Base-by-base conservation (phyloP, 768 basidiomycete species). In the Auricularia sp. region DNA sequence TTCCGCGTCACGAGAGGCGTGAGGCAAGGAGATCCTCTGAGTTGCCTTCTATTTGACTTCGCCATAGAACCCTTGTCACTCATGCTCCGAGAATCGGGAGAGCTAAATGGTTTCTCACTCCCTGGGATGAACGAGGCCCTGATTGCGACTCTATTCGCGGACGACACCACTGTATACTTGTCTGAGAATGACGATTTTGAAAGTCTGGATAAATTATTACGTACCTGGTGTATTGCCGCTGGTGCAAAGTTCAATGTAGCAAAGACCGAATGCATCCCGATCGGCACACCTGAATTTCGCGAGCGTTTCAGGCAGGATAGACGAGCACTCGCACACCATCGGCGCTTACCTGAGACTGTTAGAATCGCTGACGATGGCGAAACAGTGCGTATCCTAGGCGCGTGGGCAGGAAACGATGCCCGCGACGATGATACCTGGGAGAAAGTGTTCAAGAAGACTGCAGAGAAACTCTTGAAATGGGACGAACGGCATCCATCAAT, bases 201-300 rank as follows among this genome's bases (percentile, higher is more conserved):
- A 0, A 65, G 63, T 0, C 72, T 82, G 0, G 39, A 69, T 2
- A 0, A 36, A 0, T 71, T 81, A 1, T 76, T 81, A 0, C 33
- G 72, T 0, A 54, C 42, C 0, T 83, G 81, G 81, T 82, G 78
- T 65, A 24, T 16, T 0, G 78, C 74, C 2, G 76, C 77, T 7
- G 69, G 73, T 0, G 80, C 80, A 0, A 77, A 75, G 44, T 82
- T 81, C 67, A 82, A 81, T 62, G 64, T 69, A 0, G 61, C 62
- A 0, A 83, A 83, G 67, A 81, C 79, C 0, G 73, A 76, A 37
- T 66, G 79, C 0, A 70, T 80, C 1, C 78, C 77, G 0, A 69
- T 79, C 0, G 77, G 79, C 0, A 45, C 64, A 3, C 37, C 29
- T 2, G 61, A 63, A 6, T 74, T 69, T 67, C 64, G 74, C 54